Evolutionary conservation across 345 rosid species (phyloP), one percentile per base, ranked within the genome.

Genomic region (Corymbia maculata): DNA sequence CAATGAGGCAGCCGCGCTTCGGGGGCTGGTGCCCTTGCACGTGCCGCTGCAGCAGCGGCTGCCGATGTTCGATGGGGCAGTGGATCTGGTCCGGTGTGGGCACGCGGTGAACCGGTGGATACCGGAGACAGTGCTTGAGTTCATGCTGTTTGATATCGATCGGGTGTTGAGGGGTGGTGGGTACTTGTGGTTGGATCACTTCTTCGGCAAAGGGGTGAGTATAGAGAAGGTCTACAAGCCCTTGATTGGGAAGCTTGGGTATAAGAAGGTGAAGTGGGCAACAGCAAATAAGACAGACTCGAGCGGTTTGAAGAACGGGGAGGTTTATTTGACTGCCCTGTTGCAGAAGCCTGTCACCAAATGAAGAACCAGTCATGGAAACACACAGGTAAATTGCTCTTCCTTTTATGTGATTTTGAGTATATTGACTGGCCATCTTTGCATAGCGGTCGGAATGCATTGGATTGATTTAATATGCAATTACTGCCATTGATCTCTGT

Each of bases 261-360:
- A 98, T 87, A 98, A 95, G 97, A 97, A 96, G 92, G 97, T 98
- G 93, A 98, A 98, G 89, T 98, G 99, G 99, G 99, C 97, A 13
- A 93, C 91, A 32, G 96, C 93, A 2, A 92, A 93, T 45, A 98
- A 97, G 93, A 91, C 94, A 3, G 98, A 97, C 92, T 89, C 99
- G 6, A 85, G 92, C 59, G 95, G 96, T 44, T 75, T 92, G 70
- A 97, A 95, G 93, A 94, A 95, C 84, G 96, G 95, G n/a, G 99
- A 97, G 90, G 97, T 98, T 89, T 98, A 95, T 90, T 93, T 98
- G 94, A 94, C 98, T 70, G 99, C 99, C 87, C 88, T 98, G 86
- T 91, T 98, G 92, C 99, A 96, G 85, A 98, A 98, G 89, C 99
- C 98, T 14, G 88, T 91, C 50, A 92, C 95, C n/a, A 95, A 92